Percentiles rank a stretch among this genome's conserved stretches.
These are phyloP conservation scores for Phanerochaete sordida DNA, from an alignment of 768 basidiomycete genomes.

Conservation along the genomic window DNA sequence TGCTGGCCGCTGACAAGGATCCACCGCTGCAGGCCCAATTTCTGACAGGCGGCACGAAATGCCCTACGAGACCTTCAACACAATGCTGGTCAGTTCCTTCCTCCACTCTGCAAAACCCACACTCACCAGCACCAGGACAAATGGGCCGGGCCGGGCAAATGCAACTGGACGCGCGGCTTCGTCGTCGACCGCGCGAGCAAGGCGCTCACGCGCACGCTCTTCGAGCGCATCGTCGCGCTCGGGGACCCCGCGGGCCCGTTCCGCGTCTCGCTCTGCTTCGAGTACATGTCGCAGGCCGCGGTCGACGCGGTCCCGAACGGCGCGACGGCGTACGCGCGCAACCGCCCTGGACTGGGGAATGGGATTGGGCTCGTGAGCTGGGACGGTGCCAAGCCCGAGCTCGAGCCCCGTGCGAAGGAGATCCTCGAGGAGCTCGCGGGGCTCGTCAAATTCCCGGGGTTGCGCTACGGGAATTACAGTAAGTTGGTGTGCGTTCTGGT, in stretches of 20 bases:
- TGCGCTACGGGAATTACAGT: conserved; percentile 50
- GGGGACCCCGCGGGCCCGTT: conserved; percentile 24
- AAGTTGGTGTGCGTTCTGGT: no score
- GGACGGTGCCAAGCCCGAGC: conserved; percentile 29
- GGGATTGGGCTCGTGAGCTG: conserved; percentile 33
- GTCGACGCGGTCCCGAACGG: conserved; percentile 25
- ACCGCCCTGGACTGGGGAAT: conserved; percentile 25
- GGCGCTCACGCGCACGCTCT: conserved; percentile 25
- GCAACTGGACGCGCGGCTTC: conserved; percentile 42
- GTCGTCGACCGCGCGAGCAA: conserved; percentile 28
- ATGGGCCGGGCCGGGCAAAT: conserved; percentile 31
- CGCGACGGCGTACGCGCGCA: conserved; percentile 41
- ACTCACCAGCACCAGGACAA: no score
- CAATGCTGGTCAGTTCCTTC: conserved; percentile 27
- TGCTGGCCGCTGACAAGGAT: neutral
- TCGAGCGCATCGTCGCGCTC: conserved; percentile 27
- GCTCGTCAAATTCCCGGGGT: conserved; percentile 21
- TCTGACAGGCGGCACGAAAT: conserved; percentile 37
- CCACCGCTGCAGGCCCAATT: conserved; percentile 31
- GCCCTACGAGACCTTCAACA: conserved; percentile 41
- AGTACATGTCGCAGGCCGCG: conserved; percentile 40
- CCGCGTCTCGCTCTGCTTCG: conserved; percentile 30
- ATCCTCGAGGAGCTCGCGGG: conserved; percentile 16
- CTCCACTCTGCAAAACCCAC: no score
- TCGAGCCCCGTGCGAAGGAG: conserved; percentile 28